These are phyloP conservation scores for Beauveria sp. DNA, from an alignment of 2,329 filamentous ascomycete genomes.

Conservation along the genomic window DNA sequence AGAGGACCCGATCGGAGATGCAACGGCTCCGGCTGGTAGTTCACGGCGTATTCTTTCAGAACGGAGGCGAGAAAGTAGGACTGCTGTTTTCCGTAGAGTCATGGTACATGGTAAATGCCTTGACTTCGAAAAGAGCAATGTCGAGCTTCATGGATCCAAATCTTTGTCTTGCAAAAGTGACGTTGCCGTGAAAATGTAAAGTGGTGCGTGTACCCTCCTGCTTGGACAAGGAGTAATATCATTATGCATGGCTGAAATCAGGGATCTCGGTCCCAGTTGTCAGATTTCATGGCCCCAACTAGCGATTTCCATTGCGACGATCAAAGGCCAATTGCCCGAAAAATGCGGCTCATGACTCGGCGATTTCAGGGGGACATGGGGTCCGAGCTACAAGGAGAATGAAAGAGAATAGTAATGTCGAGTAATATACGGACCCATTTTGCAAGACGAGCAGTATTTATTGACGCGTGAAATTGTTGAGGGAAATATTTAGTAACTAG, in stretches of 20 bases:
- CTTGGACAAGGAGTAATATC: not conserved
- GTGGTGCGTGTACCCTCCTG: not conserved
- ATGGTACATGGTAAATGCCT: no score
- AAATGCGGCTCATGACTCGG: not conserved
- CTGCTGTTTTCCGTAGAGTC: no score
- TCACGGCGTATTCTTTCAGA: no score
- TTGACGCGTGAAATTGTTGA: not conserved
- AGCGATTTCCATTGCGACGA: no score
- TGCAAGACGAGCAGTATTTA: not conserved
- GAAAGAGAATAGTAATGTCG: not conserved
- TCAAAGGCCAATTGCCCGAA: not conserved
- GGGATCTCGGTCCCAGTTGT: not conserved
- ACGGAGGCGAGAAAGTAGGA: no score
- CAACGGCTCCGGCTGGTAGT: no score
- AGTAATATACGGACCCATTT: not conserved
- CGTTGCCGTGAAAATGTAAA: not conserved
- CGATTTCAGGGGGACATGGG: not conserved
- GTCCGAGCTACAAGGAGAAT: not conserved
- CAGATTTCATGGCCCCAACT: not conserved
- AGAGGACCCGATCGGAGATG: no score
- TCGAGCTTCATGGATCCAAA: no score
- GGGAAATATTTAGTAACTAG: not conserved
- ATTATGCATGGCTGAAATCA: not conserved
- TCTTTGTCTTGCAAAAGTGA: not conserved
- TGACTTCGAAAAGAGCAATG: no score